Base-by-base conservation (phyloP, 257 asterid species). In the Vinca minor region DNA sequence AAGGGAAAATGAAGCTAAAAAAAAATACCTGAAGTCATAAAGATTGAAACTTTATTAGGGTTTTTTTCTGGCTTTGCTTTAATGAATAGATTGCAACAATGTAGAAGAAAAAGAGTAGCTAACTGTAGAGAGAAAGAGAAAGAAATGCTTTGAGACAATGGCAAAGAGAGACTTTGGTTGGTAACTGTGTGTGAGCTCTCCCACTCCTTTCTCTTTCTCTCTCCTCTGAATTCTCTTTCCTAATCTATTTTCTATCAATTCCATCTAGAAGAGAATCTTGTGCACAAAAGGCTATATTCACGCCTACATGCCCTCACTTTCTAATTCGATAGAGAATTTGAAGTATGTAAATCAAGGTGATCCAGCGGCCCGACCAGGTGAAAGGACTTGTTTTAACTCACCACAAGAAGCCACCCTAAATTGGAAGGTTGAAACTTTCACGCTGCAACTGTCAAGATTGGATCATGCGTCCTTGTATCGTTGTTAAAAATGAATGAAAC, bases 41-140 rank as follows among this genome's bases (percentile, higher is more conserved):
- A 82, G 85, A 87, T 83, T 71, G 52, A 35, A 78, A 74, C 94
- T 85, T 85, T n/a, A n/a, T n/a, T 81, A 78, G 73, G 83, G 85
- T 32, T 45, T 58, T 7, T 34, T n/a, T n/a, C n/a, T 34, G 38
- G 71, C 60, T 59, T 79, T 56, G 72, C 72, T 68, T 68, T 58
- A n/a, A 68, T 36, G 48, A 58, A 53, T 64, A 60, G 64, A n/a
- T n/a, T n/a, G n/a, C n/a, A n/a, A n/a, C 67, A 73, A 82, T 75
- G 75, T 67, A 62, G 31, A 71, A 44, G 35, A 41, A 62, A 54
- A 36, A 26, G 66, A 62, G 53, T 25, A 62, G n/a, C 66, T 17
- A 54, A 42, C 52, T 39, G 38, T 62, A 62, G 55, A 25, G n/a
- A n/a, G n/a, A n/a, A 63, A 66, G 55, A 52, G 49, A 72, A 69